Evolutionary conservation across 1,284 basidiomycete species (phyloP), one percentile per base, ranked within the genome.

Genomic region (Trametes versicolor): DNA sequence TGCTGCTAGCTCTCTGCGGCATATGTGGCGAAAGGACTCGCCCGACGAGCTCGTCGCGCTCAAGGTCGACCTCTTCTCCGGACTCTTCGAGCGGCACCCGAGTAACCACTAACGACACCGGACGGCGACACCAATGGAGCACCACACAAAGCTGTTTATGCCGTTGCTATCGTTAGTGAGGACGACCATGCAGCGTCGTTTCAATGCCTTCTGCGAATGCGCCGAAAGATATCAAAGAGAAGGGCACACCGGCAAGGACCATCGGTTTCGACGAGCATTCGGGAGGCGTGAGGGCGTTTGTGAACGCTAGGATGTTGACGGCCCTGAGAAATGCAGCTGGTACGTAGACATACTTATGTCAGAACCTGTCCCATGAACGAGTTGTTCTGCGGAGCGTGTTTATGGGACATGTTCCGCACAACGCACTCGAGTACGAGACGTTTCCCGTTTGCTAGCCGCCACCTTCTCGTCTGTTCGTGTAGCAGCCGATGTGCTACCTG

Each of bases 171-270:
- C 79, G 10, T 67, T 71, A 1, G 64, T 79, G 19, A 81, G 81
- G 8, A 88, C 88, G 2, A 81, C 89, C 2, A 81, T 92, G n/a
- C 66, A 95, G 95, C 76, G 84, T 92, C 36, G 93, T 93, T 2
- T 88, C 87, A 10, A 82, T 94, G 0, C 92, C 93, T 0, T 80
- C 75, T 1, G 70, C 68, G 6, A 63, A 77, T 3, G 79, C 72
- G 2, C 81, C 82, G 32, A 73, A 67, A 1, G 70, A 70, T 1
- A 67, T 74, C 43, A 71, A 70, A 62, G 69, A 60, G 27, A 78
- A 80, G 4, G 94, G 94, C 0, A 73, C 96, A 8, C 92, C 94
- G 1, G 94, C 83, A 0, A 89, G 89, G 2, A 96, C 92, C 0
- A 75, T 95, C 29, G 83, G 96, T 1, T 73, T 97, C 34, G 89